Base-by-base conservation (phyloP, 2,329 filamentous ascomycete genomes). In the Teratosphaeria zuluensis region DNA sequence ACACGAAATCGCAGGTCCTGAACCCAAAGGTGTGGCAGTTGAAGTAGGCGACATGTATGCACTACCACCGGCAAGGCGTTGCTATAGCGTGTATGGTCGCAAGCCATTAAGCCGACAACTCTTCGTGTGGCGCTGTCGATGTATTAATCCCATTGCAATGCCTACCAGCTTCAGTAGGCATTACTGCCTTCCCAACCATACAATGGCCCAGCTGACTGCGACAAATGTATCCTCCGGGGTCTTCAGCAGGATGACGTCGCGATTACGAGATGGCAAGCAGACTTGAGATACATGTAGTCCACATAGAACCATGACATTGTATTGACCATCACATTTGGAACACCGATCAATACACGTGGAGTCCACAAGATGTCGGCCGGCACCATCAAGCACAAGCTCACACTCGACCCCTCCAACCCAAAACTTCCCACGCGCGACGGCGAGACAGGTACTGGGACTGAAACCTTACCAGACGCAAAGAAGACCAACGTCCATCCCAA, bases 401-500 rank as follows among this genome's bases (percentile, higher is more conserved):
- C 69, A 2, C 69, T 80, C 58, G 71, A 78, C 53, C 75, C 75
- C 1, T 65, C 63, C 2, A 62, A 70, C 12, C 65, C 71, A 0
- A 64, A 72, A 51, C 63, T 73, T 3, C 76, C 78, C 4, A 77
- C 73, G 1, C 72, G 75, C 32, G 71, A 78, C 58, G 24, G 30
- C 21, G 60, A 73, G 3, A 71, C 76, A 2, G 19, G 42, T 19
- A 24, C 42, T 19, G n/a, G n/a, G 6, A 48, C 19, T 4, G 57
- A 65, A 14, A 62, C 66, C 8, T 66, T 80, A 0, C 78, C 78
- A 7, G 62, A 69, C 8, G 72, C 77, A n/a, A 79, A 76, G 62
- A 70, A 74, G 53, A 76, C 71, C 52, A 77, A 77, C 59, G 56
- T 74, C 3, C 74, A 79, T 64, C 78, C 78, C 1, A 67, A 69